Percentiles rank a stretch among this genome's conserved stretches.
phyloP scores from a whole-genome alignment of 2,329 filamentous ascomycete genomes.

The Botrytis hyacinthi region DNA sequence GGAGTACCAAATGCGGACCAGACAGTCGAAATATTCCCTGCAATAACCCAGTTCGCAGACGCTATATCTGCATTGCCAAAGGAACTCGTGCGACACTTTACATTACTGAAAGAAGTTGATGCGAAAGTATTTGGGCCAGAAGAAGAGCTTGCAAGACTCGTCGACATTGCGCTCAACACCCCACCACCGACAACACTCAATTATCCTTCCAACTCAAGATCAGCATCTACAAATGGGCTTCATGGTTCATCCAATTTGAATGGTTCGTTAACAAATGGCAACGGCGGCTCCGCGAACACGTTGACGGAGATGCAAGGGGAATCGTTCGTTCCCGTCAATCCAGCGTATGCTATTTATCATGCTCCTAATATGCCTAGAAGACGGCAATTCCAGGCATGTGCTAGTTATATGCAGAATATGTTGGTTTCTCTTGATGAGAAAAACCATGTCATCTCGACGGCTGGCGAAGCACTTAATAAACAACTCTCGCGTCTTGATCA shows the following conservation, averaged over 20 bases:
- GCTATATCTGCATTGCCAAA: conserved; percentile 88
- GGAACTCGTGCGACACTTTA: conserved; percentile 94
- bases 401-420: conserved; percentile 77
- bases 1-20: conserved; percentile 41
- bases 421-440: conserved; percentile 93
- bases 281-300: conserved; percentile 31
- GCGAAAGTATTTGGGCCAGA: conserved; percentile 92
- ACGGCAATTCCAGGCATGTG: conserved; percentile 74
- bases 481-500: conserved; percentile 83
- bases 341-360: conserved; percentile 49
- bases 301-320: conserved; percentile 19
- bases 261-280: conserved; percentile 36
- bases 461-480: conserved; percentile 82
- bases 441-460: conserved; percentile 91
- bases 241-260: conserved; percentile 31
- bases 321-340: conserved; percentile 33
- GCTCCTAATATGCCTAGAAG: conserved; percentile 63
- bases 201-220: conserved; percentile 32
- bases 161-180: conserved; percentile 60
- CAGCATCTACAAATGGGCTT: conserved; percentile 34
- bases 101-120: conserved; percentile 94
- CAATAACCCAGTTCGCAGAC: conserved; percentile 78
- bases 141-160: conserved; percentile 73
- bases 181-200: conserved; percentile 44
- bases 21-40: conserved; percentile 65